phyloP scores from a whole-genome alignment of 2,329 filamentous ascomycete species.

The Peltaster fructicola region DNA sequence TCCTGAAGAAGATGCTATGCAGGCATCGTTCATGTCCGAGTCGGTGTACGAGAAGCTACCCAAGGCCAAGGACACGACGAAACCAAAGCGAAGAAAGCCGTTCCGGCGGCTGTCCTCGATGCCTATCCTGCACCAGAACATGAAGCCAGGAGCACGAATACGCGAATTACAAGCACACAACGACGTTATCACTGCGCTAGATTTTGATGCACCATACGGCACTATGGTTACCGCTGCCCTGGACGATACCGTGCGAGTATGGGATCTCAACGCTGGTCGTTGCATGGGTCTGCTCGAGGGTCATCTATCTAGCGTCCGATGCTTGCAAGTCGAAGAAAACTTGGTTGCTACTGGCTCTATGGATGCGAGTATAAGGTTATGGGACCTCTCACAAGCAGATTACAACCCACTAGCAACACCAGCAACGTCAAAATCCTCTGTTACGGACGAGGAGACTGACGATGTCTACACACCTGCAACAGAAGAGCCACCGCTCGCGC shows the following conservation, averaged over 20 bases:
- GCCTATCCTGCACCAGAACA: constrained; percentile 89
- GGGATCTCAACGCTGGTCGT: constrained; percentile 85
- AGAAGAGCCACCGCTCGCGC: constrained; percentile 7
- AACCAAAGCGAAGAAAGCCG: constrained; percentile 33
- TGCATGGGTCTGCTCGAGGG: constrained; percentile 87
- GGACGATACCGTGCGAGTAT: constrained; percentile 87
- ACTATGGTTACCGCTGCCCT: constrained; percentile 82
- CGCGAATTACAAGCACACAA: constrained; percentile 76
- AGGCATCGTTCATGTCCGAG: constrained; percentile 79
- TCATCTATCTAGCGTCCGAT: constrained; percentile 81
- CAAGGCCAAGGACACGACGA: constrained; percentile 13
- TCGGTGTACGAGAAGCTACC: constrained; percentile 92
- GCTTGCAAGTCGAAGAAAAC: constrained; percentile 88
- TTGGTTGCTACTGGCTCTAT: constrained; percentile 86
- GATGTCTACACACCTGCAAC: constrained; percentile 27
- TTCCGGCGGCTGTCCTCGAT: constrained; percentile 61
- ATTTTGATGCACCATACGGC: constrained; percentile 95
- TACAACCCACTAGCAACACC: constrained; percentile 50
- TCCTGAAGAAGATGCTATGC: constrained; percentile 21
- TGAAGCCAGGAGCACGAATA: constrained; percentile 75
- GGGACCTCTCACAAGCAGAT: constrained; percentile 81
- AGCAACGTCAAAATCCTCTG: constrained; percentile 27
- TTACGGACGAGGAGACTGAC: constrained; percentile 30
- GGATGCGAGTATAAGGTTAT: constrained; percentile 85
- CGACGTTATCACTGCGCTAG: constrained; percentile 73